These are phyloP conservation scores for Lachnellula occidentalis DNA, from an alignment of 2,329 filamentous ascomycete genomes.

Conservation along the genomic window DNA sequence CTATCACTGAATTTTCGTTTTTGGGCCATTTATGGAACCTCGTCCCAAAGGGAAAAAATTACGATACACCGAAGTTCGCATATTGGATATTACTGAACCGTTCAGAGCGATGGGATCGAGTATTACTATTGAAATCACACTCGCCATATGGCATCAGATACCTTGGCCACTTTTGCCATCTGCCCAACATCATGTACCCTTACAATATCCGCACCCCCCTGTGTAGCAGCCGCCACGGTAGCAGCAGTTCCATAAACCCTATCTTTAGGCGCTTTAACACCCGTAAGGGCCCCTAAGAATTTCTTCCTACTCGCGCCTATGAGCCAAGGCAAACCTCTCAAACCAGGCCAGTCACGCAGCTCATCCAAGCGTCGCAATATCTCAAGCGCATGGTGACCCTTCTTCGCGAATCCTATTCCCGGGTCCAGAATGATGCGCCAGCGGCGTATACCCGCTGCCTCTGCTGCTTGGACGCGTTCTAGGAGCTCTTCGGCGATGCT, in stretches of 20 bases:
- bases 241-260: slow-evolving; percentile 83
- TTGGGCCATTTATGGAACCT: too few species aligned
- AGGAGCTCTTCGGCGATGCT: slow-evolving; percentile 53
- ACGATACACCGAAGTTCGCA: too few species aligned
- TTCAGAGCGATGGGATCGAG: too few species aligned
- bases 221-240: slow-evolving; percentile 77
- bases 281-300: slow-evolving; percentile 81
- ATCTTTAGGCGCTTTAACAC: slow-evolving; percentile 62
- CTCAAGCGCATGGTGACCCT: slow-evolving; percentile 71
- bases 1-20: too few species aligned
- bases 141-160: slow-evolving; percentile 91
- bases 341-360: slow-evolving; percentile 57
- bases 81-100: too few species aligned
- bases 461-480: slow-evolving; percentile 63
- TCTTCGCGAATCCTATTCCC: slow-evolving; percentile 91
- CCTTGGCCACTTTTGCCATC: slow-evolving; percentile 78
- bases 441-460: slow-evolving; percentile 74
- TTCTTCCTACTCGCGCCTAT: slow-evolving; percentile 83
- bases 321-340: slow-evolving; percentile 76
- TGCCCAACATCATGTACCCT: slow-evolving; percentile 85
- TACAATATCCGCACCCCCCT: slow-evolving; percentile 85
- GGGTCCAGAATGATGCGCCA: slow-evolving; percentile 97
- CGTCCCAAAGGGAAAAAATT: too few species aligned
- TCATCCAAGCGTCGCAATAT: slow-evolving; percentile 63
- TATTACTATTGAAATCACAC: neutral